Evolutionary conservation across 352 stramenopile genomes (phyloP).

Genomic region (Poterioochromonas sp.): DNA sequence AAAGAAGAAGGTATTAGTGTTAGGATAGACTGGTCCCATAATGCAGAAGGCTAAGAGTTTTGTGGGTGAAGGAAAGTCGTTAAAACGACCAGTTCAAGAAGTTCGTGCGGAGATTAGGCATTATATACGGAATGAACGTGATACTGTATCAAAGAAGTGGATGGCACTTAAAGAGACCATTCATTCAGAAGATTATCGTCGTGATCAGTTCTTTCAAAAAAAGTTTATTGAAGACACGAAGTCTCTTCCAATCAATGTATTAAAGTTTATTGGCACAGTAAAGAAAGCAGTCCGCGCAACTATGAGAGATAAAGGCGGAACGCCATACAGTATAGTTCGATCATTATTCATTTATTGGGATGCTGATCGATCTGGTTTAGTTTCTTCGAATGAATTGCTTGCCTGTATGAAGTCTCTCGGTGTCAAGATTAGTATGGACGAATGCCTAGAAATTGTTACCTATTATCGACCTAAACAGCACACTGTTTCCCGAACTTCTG

Average conservation of each 20-base stretch:
- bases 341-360: background rate
- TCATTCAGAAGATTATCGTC: background rate
- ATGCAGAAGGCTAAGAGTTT: too few relatives aligned
- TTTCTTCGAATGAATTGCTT: background rate
- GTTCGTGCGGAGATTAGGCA: background rate
- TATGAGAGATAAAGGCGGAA: background rate
- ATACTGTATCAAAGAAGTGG: background rate
- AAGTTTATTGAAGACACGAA: background rate
- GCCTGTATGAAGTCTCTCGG: background rate
- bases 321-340: background rate
- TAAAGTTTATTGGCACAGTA: background rate
- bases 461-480: background rate
- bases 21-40: too few relatives aligned
- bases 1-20: too few relatives aligned
- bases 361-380: background rate
- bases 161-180: background rate
- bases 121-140: background rate
- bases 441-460: background rate
- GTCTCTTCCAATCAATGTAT: background rate
- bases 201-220: background rate
- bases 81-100: too few relatives aligned
- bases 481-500: background rate
- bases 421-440: background rate
- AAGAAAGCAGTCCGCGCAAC: background rate
- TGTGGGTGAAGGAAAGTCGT: too few relatives aligned